Evolutionary conservation across 306 rosid genomes (phyloP).

Genomic region (Calophaca sinica): DNA sequence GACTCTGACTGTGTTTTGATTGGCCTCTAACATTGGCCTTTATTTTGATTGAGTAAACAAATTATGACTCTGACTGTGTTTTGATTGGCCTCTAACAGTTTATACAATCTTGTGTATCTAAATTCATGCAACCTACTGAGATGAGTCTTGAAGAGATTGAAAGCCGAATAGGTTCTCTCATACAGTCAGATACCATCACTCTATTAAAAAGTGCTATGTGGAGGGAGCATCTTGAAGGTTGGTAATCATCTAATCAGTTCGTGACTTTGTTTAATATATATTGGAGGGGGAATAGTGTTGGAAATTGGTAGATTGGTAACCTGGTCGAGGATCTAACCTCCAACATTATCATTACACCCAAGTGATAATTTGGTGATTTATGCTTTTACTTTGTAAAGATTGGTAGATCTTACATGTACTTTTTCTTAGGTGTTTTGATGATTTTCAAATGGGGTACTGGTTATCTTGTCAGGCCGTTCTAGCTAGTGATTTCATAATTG

Average conservation of each 20-base stretch:
- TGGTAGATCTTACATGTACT: not conserved
- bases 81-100: too few species aligned
- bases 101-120: conserved; percentile 13
- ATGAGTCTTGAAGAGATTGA: conserved; percentile 99
- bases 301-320: conserved; percentile 9
- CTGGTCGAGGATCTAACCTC: conserved; percentile 14
- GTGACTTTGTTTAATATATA: conserved; percentile 10
- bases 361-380: conserved; percentile 1
- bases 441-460: conserved; percentile 1
- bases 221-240: conserved; percentile 99
- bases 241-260: conserved; percentile 36
- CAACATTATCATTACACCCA: not conserved
- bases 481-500: not conserved
- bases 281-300: conserved; percentile 23
- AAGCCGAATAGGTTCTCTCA: conserved; percentile 82
- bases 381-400: not conserved
- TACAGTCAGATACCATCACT: conserved; percentile 79
- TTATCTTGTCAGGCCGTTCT: conserved; percentile 17
- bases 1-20: too few species aligned
- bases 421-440: conserved; percentile 14
- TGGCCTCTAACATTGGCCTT: too few species aligned
- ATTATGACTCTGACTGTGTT: too few species aligned
- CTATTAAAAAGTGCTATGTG: conserved; percentile 85
- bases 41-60: too few species aligned
- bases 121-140: conserved; percentile 76